phyloP scores from a whole-genome alignment of 768 basidiomycete genomes.

The Boletus speciosus region DNA sequence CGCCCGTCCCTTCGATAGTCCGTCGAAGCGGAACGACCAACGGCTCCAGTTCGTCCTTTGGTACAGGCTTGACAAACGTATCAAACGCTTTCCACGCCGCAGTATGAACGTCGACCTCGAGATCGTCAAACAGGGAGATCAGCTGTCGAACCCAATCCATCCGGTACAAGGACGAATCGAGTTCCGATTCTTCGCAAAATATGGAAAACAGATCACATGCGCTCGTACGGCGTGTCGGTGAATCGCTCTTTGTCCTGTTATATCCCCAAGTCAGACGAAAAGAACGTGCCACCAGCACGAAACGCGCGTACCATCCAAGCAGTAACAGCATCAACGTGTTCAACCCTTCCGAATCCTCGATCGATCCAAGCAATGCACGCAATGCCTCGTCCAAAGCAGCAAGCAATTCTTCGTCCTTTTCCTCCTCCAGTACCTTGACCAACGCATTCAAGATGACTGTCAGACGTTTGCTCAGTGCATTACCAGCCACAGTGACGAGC shows the following conservation, averaged over 20 bases:
- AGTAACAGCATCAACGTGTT: slow-evolving; percentile 87
- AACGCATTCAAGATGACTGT: slow-evolving; percentile 75
- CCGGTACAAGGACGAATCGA: slow-evolving; percentile 82
- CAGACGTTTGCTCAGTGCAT: slow-evolving; percentile 80
- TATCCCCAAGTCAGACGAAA: not conserved
- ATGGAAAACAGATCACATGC: slow-evolving; percentile 73
- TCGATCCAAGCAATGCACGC: slow-evolving; percentile 68
- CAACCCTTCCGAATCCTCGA: slow-evolving; percentile 83
- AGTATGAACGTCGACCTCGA: slow-evolving; percentile 67
- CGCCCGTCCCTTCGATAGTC: slow-evolving; percentile 81
- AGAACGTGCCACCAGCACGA: not conserved
- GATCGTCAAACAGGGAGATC: slow-evolving; percentile 78
- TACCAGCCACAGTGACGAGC: slow-evolving; percentile 90
- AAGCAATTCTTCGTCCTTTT: slow-evolving; percentile 64
- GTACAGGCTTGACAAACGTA: slow-evolving; percentile 80
- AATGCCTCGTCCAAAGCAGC: slow-evolving; percentile 74
- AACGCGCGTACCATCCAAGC: slow-evolving; percentile 71
- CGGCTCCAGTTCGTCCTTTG: slow-evolving; percentile 90
- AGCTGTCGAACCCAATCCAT: slow-evolving; percentile 94
- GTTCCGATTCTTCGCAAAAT: slow-evolving; percentile 80
- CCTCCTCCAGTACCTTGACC: slow-evolving; percentile 71
- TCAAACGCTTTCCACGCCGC: slow-evolving; percentile 85
- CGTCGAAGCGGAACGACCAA: slow-evolving; percentile 86
- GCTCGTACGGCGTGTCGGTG: slow-evolving; percentile 67
- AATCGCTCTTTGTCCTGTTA: slow-evolving; percentile 74